Evolutionary conservation across 108 stramenopile genomes (phyloP), one percentile per base, ranked within the genome.

Genomic region (Nitzschia sp.): DNA sequence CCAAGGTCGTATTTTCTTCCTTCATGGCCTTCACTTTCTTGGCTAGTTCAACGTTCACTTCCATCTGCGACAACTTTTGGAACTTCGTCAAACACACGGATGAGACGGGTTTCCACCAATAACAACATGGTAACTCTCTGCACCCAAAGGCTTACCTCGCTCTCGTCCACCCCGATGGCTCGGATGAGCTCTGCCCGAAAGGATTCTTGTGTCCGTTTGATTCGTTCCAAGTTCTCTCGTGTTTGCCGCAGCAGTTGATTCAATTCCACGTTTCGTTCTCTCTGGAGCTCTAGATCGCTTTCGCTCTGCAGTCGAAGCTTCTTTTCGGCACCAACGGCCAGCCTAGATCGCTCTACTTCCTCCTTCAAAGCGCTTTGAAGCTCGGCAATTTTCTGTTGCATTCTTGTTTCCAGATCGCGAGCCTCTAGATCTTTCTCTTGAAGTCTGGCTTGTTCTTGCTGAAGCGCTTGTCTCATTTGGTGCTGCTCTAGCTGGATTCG

Each of bases 311-410:
- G 49, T 21, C 74, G 59, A 35, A 62, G 27, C 6, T 26, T 63
- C 28, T 54, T 66, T 51, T 75, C 74, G 3, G 66, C 74, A 29
- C 66, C 61, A 13, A 68, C 46, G 25, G 68, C 74, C 27, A 75
- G 59, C 46, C 51, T 68, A 6, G 74, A 60, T 42, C 60, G 56
- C 1, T 60, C 56, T 32, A 46, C 56, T 23, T 68, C 56, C 3
- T 46, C 23, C 32, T 59, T 36, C 34, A 75, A 34, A 9, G 55
- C 59, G 9, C 57, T 28, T 5, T 56, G 54, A 26, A 77, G 76
- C 27, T 63, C 54, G 6, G 62, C 19, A 42, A 77, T 70, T n/a
- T 28, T 70, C 3, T 17, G 21, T 53, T 77, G 53, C 34, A 77
- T 38, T 31, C 76, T 25, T n/a, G 64, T 25, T 36, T 77, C 76